These are phyloP conservation scores for Artemisia annua DNA, from an alignment of 129 eudicot species.

Conservation along the genomic window DNA sequence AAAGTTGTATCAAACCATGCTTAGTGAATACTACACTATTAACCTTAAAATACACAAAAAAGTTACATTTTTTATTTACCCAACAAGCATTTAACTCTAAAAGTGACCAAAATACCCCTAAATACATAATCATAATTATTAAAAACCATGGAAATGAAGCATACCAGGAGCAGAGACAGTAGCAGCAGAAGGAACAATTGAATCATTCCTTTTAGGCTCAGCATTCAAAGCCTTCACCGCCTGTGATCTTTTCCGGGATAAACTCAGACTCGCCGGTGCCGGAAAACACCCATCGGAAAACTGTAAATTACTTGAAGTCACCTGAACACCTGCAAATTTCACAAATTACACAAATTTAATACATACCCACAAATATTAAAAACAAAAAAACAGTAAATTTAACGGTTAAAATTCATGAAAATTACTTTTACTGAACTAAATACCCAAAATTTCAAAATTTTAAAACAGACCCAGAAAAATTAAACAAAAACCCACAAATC, in stretches of 20 bases:
- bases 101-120: too few species aligned
- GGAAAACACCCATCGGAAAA: slow-evolving; percentile 48
- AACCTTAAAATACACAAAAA: too few species aligned
- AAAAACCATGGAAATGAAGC: slow-evolving; percentile 6
- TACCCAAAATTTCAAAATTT: neutral
- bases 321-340: slow-evolving; percentile 37
- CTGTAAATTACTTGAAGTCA: slow-evolving; percentile 54
- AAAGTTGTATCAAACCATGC: too few species aligned
- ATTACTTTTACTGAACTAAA: too few species aligned
- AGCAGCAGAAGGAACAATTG: slow-evolving; percentile 75
- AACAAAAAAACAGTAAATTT: too few species aligned
- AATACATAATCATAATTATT: too few species aligned
- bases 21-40: too few species aligned
- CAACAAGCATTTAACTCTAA: too few species aligned
- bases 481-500: neutral
- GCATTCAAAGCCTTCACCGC: slow-evolving; percentile 62
- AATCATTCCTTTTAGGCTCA: slow-evolving; percentile 71
- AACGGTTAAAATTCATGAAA: neutral
- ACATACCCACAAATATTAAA: neutral
- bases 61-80: too few species aligned
- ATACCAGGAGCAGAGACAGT: slow-evolving; percentile 68
- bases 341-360: neutral
- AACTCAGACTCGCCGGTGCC: slow-evolving; percentile 34
- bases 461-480: neutral
- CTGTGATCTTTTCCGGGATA: slow-evolving; percentile 42